Conservation (phyloP, 2,329 filamentous ascomycete genomes). For the Fusarium buxicola region DNA sequence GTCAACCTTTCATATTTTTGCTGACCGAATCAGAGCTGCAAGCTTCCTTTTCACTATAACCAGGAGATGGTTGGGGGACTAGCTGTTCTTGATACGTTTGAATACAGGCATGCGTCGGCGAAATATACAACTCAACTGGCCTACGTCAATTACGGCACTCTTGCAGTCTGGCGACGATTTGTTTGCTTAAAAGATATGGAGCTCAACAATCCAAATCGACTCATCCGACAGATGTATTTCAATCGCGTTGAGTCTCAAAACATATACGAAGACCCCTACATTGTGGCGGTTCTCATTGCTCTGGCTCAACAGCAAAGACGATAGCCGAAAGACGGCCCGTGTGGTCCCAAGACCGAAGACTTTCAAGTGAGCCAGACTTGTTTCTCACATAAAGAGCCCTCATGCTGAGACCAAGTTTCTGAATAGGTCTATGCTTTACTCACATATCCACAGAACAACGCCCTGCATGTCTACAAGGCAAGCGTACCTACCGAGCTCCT, state of each 20-base stretch:
- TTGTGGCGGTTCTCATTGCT: constrained; percentile 3
- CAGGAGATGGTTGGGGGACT: background rate
- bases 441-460: background rate
- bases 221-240: background rate
- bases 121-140: background rate
- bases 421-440: constrained; percentile 5
- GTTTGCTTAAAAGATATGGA: too few relatives aligned
- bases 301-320: constrained; percentile 5
- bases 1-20: background rate
- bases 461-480: background rate
- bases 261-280: background rate
- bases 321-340: background rate
- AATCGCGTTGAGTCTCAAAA: background rate
- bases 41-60: background rate
- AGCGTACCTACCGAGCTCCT: background rate
- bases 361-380: background rate
- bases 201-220: background rate
- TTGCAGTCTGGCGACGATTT: background rate
- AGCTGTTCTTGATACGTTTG: background rate
- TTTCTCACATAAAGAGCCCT: background rate
- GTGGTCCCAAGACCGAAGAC: background rate
- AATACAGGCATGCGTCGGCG: background rate
- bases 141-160: background rate
- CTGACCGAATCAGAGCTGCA: background rate
- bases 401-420: background rate